Evolutionary conservation across 163 green algal genomes (phyloP), one percentile per base, ranked within the genome.

Genomic region (Smithsoniella earleae): DNA sequence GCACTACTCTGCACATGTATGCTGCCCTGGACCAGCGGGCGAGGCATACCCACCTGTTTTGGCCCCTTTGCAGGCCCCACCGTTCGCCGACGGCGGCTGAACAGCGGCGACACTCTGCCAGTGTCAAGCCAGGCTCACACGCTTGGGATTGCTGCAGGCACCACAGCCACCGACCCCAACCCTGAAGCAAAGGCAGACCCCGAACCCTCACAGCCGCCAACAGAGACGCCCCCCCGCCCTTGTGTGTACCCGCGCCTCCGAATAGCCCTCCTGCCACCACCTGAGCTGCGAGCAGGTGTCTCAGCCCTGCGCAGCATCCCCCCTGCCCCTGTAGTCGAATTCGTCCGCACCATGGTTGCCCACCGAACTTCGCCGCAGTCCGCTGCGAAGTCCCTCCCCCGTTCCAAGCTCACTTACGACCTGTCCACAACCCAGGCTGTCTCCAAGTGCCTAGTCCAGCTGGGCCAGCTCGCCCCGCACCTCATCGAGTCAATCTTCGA

Each of bases 41-140:
- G n/a, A n/a, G n/a, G n/a, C n/a, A n/a, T n/a, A n/a, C n/a, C n/a
- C n/a, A n/a, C n/a, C n/a, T n/a, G n/a, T n/a, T n/a, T n/a, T n/a
- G n/a, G n/a, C n/a, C n/a, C n/a, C n/a, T n/a, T n/a, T 44, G 58
- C 58, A 69, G 58, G 58, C 4, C 58, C 58, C 27, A 69, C 58
- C 0, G 5, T 30, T 18, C 31, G 58, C 31, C 18, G 58, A 5
- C 58, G 58, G 5, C 18, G 58, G 5, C 58, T 69, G 16, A 69
- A 69, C 58, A 69, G 16, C 25, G 58, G 58, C n/a, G n/a, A 64
- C 16, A 27, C 31, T 13, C 25, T 27, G 49, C 49, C 49, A 8
- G 49, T 27, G 6, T 25, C 49, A 13, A 27, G 33, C 8, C 49
- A 6, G 13, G 49, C 49, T 6, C 6, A 6, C 6, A 6, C 13